phyloP scores from a whole-genome alignment of 805 yeast species.

The Cyberlindnera euphorbiiphila region DNA sequence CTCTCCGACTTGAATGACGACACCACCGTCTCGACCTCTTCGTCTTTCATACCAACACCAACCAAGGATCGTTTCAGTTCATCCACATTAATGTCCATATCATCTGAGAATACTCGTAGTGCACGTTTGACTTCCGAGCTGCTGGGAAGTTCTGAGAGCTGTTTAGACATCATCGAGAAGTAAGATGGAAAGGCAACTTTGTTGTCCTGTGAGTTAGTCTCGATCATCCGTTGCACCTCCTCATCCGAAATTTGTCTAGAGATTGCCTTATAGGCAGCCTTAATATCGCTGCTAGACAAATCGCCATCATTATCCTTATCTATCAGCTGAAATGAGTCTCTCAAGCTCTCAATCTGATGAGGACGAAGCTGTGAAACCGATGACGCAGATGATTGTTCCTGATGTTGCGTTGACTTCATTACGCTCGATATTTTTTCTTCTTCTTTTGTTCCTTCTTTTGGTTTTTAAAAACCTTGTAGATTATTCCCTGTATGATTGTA shows the following conservation, averaged over 20 bases:
- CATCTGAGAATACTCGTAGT: constrained; percentile 46
- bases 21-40: constrained; percentile 48
- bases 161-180: constrained; percentile 56
- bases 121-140: constrained; percentile 54
- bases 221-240: constrained; percentile 45
- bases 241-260: constrained; percentile 43
- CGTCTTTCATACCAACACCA: constrained; percentile 36
- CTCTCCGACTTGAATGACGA: constrained; percentile 50
- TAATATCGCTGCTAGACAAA: constrained; percentile 53
- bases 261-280: constrained; percentile 46
- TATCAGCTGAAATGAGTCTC: constrained; percentile 73
- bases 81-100: constrained; percentile 43
- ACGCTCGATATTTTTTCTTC: no score
- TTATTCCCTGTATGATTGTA: no score
- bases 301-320: constrained; percentile 79
- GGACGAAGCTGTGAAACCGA: constrained; percentile 43
- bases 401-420: neutral
- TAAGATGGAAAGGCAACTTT: constrained; percentile 55
- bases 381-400: neutral
- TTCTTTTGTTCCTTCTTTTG: neutral
- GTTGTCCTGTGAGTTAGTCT: constrained; percentile 28
- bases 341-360: constrained; percentile 59
- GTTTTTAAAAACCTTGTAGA: no score
- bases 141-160: constrained; percentile 48
- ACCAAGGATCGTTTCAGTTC: constrained; percentile 48